A percentile compares a stretch with the other conserved stretches of the same genome.
Conservation (phyloP, 768 basidiomycete species). For the Russula foetens region DNA sequence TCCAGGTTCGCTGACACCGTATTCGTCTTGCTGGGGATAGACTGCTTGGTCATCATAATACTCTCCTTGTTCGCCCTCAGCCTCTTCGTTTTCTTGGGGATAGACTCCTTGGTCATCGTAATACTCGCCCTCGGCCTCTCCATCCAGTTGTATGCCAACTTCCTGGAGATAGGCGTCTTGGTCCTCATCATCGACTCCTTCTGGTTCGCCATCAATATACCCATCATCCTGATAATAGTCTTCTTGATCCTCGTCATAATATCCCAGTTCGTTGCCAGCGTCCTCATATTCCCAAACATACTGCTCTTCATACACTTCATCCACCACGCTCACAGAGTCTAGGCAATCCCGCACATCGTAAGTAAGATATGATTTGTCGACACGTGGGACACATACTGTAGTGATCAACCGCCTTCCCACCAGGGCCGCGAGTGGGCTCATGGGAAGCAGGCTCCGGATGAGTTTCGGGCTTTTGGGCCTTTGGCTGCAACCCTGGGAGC, state of each 20-base stretch:
- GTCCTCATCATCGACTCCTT: too few species aligned
- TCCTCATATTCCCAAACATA: neutral
- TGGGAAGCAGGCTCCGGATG: neutral
- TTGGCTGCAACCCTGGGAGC: neutral
- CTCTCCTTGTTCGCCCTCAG: too few species aligned
- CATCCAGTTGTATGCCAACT: too few species aligned
- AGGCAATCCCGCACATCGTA: neutral
- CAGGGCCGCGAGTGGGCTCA: neutral
- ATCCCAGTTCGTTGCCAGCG: neutral
- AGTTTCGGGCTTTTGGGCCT: neutral
- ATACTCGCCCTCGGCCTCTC: too few species aligned
- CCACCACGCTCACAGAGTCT: neutral
- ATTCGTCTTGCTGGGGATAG: too few species aligned
- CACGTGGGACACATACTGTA: neutral
- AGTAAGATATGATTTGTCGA: neutral
- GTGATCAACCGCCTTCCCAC: conserved; percentile 1
- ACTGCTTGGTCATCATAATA: too few species aligned
- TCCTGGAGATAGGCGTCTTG: too few species aligned
- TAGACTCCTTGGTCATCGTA: too few species aligned
- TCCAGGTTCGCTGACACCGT: too few species aligned
- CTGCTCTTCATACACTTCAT: neutral
- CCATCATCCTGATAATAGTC: neutral
- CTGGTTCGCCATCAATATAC: neutral
- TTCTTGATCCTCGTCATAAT: neutral
- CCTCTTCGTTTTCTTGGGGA: too few species aligned